These are phyloP conservation scores for Leishmania guyanensis DNA, from an alignment of 208 protist genomes.

Conservation along the genomic window DNA sequence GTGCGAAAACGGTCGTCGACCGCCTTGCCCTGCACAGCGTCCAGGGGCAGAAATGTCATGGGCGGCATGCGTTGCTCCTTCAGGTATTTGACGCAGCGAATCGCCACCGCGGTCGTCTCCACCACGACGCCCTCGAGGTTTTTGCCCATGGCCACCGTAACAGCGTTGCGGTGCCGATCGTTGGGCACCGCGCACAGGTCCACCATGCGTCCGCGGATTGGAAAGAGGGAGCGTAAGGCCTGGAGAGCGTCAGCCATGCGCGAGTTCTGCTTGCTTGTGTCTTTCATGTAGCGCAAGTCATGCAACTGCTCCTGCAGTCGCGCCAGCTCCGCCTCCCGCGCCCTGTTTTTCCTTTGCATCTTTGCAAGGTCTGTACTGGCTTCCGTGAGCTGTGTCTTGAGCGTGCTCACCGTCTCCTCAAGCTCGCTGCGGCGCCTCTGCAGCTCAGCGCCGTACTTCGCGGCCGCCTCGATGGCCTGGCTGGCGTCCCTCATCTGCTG, in stretches of 20 bases:
- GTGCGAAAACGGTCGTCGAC: conserved; percentile 92
- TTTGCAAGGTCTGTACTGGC: conserved; percentile 40
- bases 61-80: conserved; percentile 94
- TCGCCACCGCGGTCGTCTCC: conserved; percentile 91
- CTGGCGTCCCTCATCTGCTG: conserved; percentile 54
- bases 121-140: conserved; percentile 97
- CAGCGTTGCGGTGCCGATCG: conserved; percentile 91
- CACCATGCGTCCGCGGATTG: conserved; percentile 87
- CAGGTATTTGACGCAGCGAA: conserved; percentile 96
- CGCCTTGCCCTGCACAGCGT: conserved; percentile 85
- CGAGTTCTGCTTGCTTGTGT: conserved; percentile 75
- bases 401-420: conserved; percentile 31
- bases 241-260: conserved; percentile 88
- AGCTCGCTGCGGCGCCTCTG: conserved; percentile 59
- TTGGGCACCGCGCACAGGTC: conserved; percentile 95
- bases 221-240: conserved; percentile 89
- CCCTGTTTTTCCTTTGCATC: conserved; percentile 61
- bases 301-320: conserved; percentile 90
- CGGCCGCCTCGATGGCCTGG: conserved; percentile 41
- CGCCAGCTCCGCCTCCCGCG: conserved; percentile 80
- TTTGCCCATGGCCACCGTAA: conserved; percentile 96
- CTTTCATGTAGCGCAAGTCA: conserved; percentile 83
- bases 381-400: conserved; percentile 47
- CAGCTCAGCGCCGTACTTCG: conserved; percentile 49
- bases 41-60: conserved; percentile 97